Evolutionary conservation across 805 yeast genomes (phyloP).

Genomic region (Citeromyces matritensis): DNA sequence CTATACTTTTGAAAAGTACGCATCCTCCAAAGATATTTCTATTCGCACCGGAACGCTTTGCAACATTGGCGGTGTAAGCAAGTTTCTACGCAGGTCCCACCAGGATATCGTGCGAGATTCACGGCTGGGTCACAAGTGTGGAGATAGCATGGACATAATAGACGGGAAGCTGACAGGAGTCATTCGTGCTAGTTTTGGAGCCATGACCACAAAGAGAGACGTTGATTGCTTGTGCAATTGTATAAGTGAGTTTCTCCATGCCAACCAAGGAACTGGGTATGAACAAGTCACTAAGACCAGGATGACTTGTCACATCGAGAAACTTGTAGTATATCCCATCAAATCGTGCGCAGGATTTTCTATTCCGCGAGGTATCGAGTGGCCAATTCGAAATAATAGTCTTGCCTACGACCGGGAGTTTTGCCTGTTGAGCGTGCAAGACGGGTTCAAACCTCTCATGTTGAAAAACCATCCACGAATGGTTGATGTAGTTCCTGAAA

Average conservation of each 20-base stretch:
- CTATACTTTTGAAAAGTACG: constrained; percentile 19
- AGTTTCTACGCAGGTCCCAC: constrained; percentile 11
- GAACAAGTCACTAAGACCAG: constrained; percentile 1
- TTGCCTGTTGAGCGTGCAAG: constrained; percentile 15
- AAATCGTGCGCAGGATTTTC: constrained; percentile 23
- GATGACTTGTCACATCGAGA: constrained; percentile 6
- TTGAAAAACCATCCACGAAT: constrained; percentile 18
- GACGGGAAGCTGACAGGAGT: constrained; percentile 23
- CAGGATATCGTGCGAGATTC: constrained; percentile 14
- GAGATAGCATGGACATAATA: constrained; percentile 22
- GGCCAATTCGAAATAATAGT: constrained; percentile 16
- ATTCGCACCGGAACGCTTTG: constrained; percentile 27
- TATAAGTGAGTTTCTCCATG: constrained; percentile 11
- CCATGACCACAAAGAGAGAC: constrained; percentile 17
- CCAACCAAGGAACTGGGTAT: constrained; percentile 2
- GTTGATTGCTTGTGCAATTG: constrained; percentile 13
- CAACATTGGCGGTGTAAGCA: constrained; percentile 21
- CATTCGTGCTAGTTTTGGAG: constrained; percentile 23
- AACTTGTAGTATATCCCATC: constrained; percentile 21
- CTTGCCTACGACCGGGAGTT: constrained; percentile 24
- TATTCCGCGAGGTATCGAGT: constrained; percentile 9
- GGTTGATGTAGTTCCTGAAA: constrained; percentile 17
- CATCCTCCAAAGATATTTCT: constrained; percentile 14
- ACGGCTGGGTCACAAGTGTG: constrained; percentile 23
- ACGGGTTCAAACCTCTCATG: constrained; percentile 12